phyloP scores from a whole-genome alignment of 169 alveolate species.

The Plasmodium falciparum region DNA sequence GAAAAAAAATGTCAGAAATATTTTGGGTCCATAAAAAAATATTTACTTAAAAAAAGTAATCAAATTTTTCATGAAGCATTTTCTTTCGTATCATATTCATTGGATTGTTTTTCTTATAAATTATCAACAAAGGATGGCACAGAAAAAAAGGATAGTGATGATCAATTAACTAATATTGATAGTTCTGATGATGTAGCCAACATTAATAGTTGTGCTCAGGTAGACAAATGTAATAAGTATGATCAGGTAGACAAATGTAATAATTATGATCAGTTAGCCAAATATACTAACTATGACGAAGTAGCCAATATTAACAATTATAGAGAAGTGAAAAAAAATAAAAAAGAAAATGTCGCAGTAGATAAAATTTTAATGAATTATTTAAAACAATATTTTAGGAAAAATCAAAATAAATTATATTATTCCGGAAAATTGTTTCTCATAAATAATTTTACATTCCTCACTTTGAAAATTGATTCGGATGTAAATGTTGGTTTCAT shows the following conservation, averaged over 20 bases:
- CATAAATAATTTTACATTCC: slow-evolving; percentile 44
- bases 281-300: not conserved
- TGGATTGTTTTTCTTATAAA: slow-evolving; percentile 33
- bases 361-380: slow-evolving; percentile 24
- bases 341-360: slow-evolving; percentile 20
- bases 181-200: no score
- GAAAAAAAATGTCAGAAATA: slow-evolving; percentile 34
- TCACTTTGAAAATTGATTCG: slow-evolving; percentile 26
- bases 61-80: slow-evolving; percentile 53
- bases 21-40: slow-evolving; percentile 46
- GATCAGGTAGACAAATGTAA: not conserved
- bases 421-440: slow-evolving; percentile 40
- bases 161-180: not conserved
- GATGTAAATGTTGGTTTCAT: slow-evolving; percentile 56
- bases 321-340: not conserved
- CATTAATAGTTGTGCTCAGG: no score
- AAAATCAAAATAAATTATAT: slow-evolving; percentile 39
- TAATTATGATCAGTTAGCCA: not conserved
- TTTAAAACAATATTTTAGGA: slow-evolving; percentile 48
- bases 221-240: no score
- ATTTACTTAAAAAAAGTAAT: slow-evolving; percentile 49
- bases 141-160: not conserved
- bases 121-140: not conserved
- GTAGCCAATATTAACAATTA: not conserved
- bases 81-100: slow-evolving; percentile 37